A percentile compares a stretch with the other conserved stretches of the same genome.
These are phyloP conservation scores for Russula vinacea DNA, from an alignment of 768 basidiomycete species.

Conservation along the genomic window DNA sequence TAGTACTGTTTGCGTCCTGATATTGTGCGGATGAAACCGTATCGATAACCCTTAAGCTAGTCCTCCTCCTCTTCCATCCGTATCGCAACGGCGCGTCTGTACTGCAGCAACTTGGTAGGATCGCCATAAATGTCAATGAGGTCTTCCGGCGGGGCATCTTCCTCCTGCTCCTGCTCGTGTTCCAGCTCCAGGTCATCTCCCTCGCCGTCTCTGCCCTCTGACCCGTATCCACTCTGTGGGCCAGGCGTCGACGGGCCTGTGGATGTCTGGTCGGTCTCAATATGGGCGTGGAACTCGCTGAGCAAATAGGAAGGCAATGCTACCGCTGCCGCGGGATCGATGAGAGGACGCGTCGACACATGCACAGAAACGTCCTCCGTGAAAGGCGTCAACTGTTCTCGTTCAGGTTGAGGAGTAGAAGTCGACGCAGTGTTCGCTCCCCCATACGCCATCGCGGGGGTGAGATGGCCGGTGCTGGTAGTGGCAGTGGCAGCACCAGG, in stretches of 20 bases:
- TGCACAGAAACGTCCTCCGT: conserved; percentile 5
- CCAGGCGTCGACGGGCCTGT: too few relatives aligned
- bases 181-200: too few relatives aligned
- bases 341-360: conserved; percentile 15
- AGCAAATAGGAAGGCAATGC: conserved; percentile 23
- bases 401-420: conserved; percentile 21
- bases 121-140: conserved; percentile 23
- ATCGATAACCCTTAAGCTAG: conserved; percentile 7
- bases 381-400: conserved; percentile 19
- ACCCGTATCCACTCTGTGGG: too few relatives aligned
- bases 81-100: conserved; percentile 22
- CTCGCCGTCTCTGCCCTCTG: too few relatives aligned
- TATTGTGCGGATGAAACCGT: neutral
- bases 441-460: neutral
- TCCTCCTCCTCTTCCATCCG: conserved; percentile 29
- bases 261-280: conserved; percentile 28
- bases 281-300: conserved; percentile 14
- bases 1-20: conserved; percentile 7
- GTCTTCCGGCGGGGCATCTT: conserved; percentile 16
- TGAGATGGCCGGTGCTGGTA: neutral
- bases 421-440: conserved; percentile 6
- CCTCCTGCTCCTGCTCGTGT: too few relatives aligned
- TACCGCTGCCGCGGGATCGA: conserved; percentile 8
- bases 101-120: conserved; percentile 21
- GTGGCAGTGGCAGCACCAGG: neutral